Evolutionary conservation across 306 rosid species (phyloP).

Genomic region (Gastrolobium villosum): DNA sequence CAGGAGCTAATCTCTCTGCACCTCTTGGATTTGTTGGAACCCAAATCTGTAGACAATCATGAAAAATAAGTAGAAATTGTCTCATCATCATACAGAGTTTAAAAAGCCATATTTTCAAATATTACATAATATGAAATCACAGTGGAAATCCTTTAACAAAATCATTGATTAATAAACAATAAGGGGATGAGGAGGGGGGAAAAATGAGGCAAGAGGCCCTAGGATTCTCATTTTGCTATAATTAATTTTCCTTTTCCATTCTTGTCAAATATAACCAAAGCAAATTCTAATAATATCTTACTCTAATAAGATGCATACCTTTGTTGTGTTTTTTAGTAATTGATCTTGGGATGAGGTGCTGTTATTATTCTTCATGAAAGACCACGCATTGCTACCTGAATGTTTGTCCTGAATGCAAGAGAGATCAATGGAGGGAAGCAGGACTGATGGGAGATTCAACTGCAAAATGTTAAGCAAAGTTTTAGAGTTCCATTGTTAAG

Average conservation of each 20-base stretch:
- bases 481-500: constrained; percentile 21
- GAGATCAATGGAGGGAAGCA: constrained; percentile 70
- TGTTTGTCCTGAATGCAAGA: constrained; percentile 54
- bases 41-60: constrained; percentile 79
- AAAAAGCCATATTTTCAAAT: constrained; percentile 19
- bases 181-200: background rate
- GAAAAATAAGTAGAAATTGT: constrained; percentile 13
- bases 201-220: background rate
- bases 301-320: constrained; percentile 58
- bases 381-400: constrained; percentile 51
- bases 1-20: constrained; percentile 88
- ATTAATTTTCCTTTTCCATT: constrained; percentile 16
- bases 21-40: constrained; percentile 94
- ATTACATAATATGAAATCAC: background rate
- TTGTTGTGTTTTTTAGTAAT: constrained; percentile 56
- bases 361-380: constrained; percentile 44
- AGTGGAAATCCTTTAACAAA: constrained; percentile 8
- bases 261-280: background rate
- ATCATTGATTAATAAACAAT: background rate
- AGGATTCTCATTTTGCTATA: constrained; percentile 8
- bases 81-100: constrained; percentile 4
- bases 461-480: constrained; percentile 49
- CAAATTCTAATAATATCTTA: background rate
- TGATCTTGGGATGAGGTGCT: constrained; percentile 57
- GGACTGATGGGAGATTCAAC: constrained; percentile 73